These are phyloP conservation scores for Phytophthora citricola DNA, from an alignment of 352 stramenopile genomes.

Conservation along the genomic window DNA sequence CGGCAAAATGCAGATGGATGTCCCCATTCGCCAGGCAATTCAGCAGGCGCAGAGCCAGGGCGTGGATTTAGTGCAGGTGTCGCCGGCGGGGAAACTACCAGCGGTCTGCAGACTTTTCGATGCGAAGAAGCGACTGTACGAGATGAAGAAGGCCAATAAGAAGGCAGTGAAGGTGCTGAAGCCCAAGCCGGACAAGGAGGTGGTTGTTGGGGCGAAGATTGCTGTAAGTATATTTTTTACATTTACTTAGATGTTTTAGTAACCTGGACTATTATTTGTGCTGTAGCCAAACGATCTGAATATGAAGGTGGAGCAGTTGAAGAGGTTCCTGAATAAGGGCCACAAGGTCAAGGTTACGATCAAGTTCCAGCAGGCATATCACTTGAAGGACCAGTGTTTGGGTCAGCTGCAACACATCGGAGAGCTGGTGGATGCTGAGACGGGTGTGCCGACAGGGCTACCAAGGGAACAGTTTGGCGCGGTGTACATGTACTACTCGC, in stretches of 20 bases:
- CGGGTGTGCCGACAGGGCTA: constrained; percentile 39
- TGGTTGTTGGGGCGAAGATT: constrained; percentile 75
- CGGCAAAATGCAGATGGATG: constrained; percentile 52
- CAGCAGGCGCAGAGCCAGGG: constrained; percentile 49
- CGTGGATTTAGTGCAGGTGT: constrained; percentile 84
- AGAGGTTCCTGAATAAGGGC: constrained; percentile 72
- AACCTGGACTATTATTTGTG: not conserved
- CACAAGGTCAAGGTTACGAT: constrained; percentile 84
- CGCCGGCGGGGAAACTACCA: constrained; percentile 38
- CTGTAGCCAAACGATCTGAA: constrained; percentile 68
- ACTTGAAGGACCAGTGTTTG: constrained; percentile 58
- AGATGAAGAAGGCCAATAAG: constrained; percentile 73
- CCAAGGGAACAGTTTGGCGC: constrained; percentile 59
- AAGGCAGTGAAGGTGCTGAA: constrained; percentile 66
- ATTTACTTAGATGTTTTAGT: not conserved
- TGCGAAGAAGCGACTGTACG: constrained; percentile 76
- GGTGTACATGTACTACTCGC: constrained; percentile 66
- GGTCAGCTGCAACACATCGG: constrained; percentile 57
- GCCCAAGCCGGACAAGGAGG: constrained; percentile 76
- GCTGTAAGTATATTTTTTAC: constrained; percentile 48
- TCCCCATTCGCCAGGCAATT: constrained; percentile 65
- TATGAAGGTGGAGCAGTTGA: constrained; percentile 74
- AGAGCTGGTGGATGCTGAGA: constrained; percentile 46
- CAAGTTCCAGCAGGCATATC: constrained; percentile 69
- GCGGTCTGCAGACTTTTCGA: constrained; percentile 76